A percentile compares a stretch with the other conserved stretches of the same genome.
phyloP scores from a whole-genome alignment of 352 stramenopile genomes.

The Phytophthora capsici region DNA sequence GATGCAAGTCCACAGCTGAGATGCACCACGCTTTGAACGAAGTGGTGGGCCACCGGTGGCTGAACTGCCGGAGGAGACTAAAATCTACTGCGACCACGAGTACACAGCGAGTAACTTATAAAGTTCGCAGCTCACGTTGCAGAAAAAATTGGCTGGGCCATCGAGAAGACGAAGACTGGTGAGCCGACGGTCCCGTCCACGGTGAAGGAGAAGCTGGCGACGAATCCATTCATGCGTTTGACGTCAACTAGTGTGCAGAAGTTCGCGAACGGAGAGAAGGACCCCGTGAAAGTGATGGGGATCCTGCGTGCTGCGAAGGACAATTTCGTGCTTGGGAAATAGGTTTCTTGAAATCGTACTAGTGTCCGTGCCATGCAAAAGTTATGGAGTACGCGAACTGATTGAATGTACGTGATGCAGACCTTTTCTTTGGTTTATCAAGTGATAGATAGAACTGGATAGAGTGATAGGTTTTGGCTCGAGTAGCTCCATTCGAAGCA shows the following conservation, averaged over 20 bases:
- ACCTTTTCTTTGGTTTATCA: too few species aligned
- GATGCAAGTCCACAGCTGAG: too few species aligned
- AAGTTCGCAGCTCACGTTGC: slow-evolving; percentile 89
- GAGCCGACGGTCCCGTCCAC: slow-evolving; percentile 92
- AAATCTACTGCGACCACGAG: slow-evolving; percentile 93
- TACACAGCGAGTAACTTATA: slow-evolving; percentile 93
- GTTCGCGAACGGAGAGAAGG: slow-evolving; percentile 48
- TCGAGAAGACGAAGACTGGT: slow-evolving; percentile 38
- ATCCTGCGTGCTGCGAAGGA: slow-evolving; percentile 67
- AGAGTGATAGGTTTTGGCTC: too few species aligned
- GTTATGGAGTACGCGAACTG: too few species aligned
- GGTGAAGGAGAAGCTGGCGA: slow-evolving; percentile 68
- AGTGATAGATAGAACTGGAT: too few species aligned
- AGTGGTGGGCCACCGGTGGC: too few species aligned
- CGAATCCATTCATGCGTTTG: slow-evolving; percentile 87
- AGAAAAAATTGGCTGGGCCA: slow-evolving; percentile 72
- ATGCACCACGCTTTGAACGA: slow-evolving; percentile 89
- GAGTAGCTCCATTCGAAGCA: too few species aligned
- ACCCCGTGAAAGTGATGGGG: slow-evolving; percentile 66
- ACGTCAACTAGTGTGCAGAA: slow-evolving; percentile 50
- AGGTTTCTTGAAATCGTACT: slow-evolving; percentile 13
- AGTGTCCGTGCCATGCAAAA: too few species aligned
- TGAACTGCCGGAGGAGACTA: slow-evolving; percentile 66
- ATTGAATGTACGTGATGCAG: too few species aligned
- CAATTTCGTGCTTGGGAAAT: slow-evolving; percentile 61